Base-by-base conservation (phyloP, 257 asterid genomes). In the Solanum microdontum region DNA sequence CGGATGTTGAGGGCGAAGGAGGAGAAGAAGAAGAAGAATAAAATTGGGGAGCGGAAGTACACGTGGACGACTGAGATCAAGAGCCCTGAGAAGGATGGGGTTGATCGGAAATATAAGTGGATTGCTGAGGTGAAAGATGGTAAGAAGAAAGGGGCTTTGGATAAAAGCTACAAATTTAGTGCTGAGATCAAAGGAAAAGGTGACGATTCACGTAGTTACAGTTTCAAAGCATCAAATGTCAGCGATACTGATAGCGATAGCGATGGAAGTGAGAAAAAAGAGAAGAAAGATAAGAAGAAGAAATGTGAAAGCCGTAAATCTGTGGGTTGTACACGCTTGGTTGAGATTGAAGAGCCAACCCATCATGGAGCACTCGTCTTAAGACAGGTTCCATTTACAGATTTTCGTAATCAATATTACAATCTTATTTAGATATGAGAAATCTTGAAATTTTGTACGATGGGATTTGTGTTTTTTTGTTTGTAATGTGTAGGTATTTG, bases 21-120 rank as follows among this genome's bases (percentile, higher is more conserved):
- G 80, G 8, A 30, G 30, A 30, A 86, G 21, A 14, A 77, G 90
- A 90, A 87, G 90, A 90, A 89, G 90, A 30, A 87, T 28, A 87
- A 79, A 90, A 33, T 90, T 55, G 95, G 89, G 73, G 97, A 94
- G 87, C 90, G 94, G 93, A 97, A 91, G 94, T 94, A 95, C 93
- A 92, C 97, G 43, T 95, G 96, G 98, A 92, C 98, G 86, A 92
- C 98, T 17, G 99, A 96, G 96, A 92, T 94, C 15, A 93, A 94
- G 96, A 86, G 86, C 64, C 92, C 93, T 23, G 94, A 91, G 87
- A 92, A 90, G 66, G 94, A 86, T 68, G 93, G 93, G 23, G 40
- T 91, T 73, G 93, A 94, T 36, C 90, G 97, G 89, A 94, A 92
- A 91, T 95, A 94, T 84, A 91, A 93, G 33, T 94, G 95, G 99